Evolutionary conservation across 768 basidiomycete species (phyloP), one percentile per base, ranked within the genome.

Genomic region (Tulasnella sp.): DNA sequence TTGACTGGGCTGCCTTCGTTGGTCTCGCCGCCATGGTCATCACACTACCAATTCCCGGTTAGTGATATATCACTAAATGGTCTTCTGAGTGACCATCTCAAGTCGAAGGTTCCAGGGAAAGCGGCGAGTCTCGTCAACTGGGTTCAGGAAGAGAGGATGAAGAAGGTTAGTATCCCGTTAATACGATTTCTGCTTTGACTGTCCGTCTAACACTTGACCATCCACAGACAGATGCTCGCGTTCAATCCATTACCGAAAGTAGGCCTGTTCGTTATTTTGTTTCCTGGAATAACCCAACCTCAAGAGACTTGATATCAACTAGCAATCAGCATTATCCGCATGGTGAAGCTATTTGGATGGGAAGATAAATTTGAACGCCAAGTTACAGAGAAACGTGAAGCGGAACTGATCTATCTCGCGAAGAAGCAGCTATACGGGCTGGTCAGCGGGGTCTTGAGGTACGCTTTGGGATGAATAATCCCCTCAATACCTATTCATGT

Each of bases 311-410:
- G n/a, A 24, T 23, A 10, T 17, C 27, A 23, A 8, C 3, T 54
- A 82, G 82, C 74, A 3, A 73, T 82, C 66, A 77, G 76, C 55
- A 77, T 80, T 19, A 68, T 84, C 13, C 76, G 83, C 17, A 84
- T 85, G 80, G 73, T 85, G 67, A 86, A 87, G 55, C 71, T 86
- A 42, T 86, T 88, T 64, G 85, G 71, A 24, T 72, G 69, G 75
- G 75, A 77, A 60, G 76, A 63, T 10, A 64, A 78, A 49, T 77
- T 84, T 66, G 72, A 77, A 24, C 67, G 75, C 11, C 74, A 75
- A 51, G 73, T 90, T 48, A 70, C 75, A 21, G 75, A 76, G 29
- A 80, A 80, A 64, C 77, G 86, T 61, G 78, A 83, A 47, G 76
- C 76, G 3, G 87, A 89, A 68, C 70, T 89, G 17, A 60, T 65